Evolutionary conservation across 2,329 filamentous ascomycete genomes (phyloP).

Genomic region (Parafenestella ontariensis): DNA sequence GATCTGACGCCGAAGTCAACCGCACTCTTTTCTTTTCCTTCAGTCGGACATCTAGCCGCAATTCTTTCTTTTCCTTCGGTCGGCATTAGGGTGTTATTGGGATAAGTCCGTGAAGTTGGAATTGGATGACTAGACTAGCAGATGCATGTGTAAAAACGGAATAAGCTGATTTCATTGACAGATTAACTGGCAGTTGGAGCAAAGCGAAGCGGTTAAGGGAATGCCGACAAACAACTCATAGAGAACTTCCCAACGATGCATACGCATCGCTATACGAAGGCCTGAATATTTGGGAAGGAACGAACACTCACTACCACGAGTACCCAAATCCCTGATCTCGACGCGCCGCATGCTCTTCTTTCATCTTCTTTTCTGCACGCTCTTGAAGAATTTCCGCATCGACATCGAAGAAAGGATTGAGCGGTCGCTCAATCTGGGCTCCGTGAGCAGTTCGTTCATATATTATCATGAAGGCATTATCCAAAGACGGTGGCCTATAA

Average conservation of each 20-base stretch:
- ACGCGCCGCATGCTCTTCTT: not conserved
- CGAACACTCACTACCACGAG: not conserved
- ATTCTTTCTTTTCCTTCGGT: no score
- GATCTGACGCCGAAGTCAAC: no score
- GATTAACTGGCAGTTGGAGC: no score
- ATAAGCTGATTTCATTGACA: no score
- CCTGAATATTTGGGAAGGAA: not conserved
- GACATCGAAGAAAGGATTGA: not conserved
- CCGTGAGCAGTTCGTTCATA: conserved; percentile 13
- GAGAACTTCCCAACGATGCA: not conserved
- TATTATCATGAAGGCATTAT: conserved; percentile 15
- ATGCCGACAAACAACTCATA: no score
- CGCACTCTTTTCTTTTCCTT: no score
- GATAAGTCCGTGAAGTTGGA: no score
- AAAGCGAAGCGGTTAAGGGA: no score
- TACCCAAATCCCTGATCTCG: not conserved
- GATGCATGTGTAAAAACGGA: no score
- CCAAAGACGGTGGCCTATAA: conserved; percentile 10
- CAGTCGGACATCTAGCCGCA: not conserved
- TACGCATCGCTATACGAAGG: not conserved
- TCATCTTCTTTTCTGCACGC: not conserved
- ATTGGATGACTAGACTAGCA: no score
- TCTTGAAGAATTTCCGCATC: conserved; percentile 3
- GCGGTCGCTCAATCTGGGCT: not conserved
- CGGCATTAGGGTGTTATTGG: no score